phyloP scores from a whole-genome alignment of 148 eudicot genomes.

The Heliamphora exappendiculata region DNA sequence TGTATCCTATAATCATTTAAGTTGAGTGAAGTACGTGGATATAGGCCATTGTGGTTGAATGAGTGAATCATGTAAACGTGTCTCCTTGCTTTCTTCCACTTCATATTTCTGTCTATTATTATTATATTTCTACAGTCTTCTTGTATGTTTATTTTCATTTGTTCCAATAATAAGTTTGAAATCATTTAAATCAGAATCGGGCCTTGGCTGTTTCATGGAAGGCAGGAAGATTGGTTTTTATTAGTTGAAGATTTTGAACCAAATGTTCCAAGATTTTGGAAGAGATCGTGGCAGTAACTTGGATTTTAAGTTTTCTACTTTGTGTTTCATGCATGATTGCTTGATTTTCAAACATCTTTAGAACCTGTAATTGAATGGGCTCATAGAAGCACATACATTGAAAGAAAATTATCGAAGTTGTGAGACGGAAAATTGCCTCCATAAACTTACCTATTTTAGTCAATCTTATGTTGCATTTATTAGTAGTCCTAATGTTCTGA shows the following conservation, averaged over 20 bases:
- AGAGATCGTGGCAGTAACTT: background rate
- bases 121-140: too few species aligned
- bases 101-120: background rate
- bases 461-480: background rate
- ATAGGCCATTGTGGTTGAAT: too few species aligned
- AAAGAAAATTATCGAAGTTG: background rate
- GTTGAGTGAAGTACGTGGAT: too few species aligned
- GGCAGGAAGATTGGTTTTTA: background rate
- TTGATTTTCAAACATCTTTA: background rate
- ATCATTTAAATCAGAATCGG: background rate
- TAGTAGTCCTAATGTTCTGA: background rate
- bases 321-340: background rate
- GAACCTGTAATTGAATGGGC: background rate
- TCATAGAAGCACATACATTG: background rate
- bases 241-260: background rate
- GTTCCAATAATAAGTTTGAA: background rate
- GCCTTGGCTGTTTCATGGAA: background rate
- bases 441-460: background rate
- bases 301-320: background rate
- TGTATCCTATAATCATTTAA: too few species aligned
- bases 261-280: background rate
- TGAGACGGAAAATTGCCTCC: background rate
- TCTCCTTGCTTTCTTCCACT: too few species aligned
- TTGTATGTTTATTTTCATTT: background rate
- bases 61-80: too few species aligned